Conservation (phyloP, 345 rosid species). For the Salix viminalis region DNA sequence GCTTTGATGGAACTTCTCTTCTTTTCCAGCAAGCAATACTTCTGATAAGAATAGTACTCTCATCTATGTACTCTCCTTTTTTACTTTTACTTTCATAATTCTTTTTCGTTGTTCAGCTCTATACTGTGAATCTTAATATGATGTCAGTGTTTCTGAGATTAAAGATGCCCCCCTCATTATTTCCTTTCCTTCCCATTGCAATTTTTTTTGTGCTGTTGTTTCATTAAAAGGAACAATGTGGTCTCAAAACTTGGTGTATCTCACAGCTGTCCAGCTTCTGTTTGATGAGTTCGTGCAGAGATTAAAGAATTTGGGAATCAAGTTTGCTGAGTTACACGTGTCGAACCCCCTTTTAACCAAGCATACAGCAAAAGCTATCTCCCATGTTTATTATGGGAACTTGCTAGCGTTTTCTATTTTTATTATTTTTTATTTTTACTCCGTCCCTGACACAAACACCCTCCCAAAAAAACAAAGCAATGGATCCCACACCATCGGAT, state of each 20-base stretch:
- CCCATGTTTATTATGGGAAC: conserved; percentile 11
- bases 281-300: conserved; percentile 21
- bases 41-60: background rate
- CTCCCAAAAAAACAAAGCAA: background rate
- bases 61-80: background rate
- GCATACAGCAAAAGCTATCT: conserved; percentile 8
- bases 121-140: too few relatives aligned
- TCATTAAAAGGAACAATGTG: conserved; percentile 46
- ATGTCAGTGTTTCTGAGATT: background rate
- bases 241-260: conserved; percentile 21
- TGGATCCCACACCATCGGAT: conserved; percentile 32
- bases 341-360: conserved; percentile 27
- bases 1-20: conserved; percentile 14
- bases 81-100: background rate
- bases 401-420: background rate
- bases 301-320: background rate
- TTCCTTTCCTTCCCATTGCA: background rate
- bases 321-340: conserved; percentile 32
- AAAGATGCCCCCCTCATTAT: conserved; percentile 26
- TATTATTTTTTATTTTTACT: too few relatives aligned
- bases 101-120: background rate
- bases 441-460: too few relatives aligned
- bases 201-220: conserved; percentile 25
- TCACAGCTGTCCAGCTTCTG: conserved; percentile 19
- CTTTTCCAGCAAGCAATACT: background rate